A percentile compares a stretch with the other conserved stretches of the same genome.
These are phyloP conservation scores for Lactuca saligna DNA, from an alignment of 129 eudicot species.

Conservation along the genomic window DNA sequence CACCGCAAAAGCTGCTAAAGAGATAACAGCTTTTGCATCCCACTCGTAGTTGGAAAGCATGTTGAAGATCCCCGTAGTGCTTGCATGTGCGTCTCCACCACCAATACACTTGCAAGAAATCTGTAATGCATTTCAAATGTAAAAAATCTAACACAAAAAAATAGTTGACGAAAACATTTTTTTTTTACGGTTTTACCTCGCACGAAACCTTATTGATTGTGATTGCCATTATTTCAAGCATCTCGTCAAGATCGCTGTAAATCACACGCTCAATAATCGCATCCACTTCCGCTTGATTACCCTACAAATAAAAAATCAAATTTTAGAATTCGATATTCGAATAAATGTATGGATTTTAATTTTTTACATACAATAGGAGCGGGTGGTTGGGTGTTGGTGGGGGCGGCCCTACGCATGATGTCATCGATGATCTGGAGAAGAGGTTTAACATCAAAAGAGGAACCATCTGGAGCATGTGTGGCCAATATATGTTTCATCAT, in stretches of 20 bases:
- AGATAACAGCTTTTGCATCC: slow-evolving; percentile 70
- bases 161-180: not conserved
- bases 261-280: slow-evolving; percentile 44
- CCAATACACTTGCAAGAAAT: slow-evolving; percentile 61
- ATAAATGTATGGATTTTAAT: too few species aligned
- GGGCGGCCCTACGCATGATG: slow-evolving; percentile 51
- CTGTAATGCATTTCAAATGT: slow-evolving; percentile 27
- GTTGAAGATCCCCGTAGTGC: slow-evolving; percentile 48
- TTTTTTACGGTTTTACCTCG: slow-evolving; percentile 46
- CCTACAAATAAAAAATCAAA: slow-evolving; percentile 32
- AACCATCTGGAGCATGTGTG: slow-evolving; percentile 71
- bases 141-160: not conserved
- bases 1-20: slow-evolving; percentile 65
- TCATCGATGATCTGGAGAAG: slow-evolving; percentile 71
- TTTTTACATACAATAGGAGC: slow-evolving; percentile 19
- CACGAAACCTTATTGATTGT: slow-evolving; percentile 62
- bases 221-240: slow-evolving; percentile 61
- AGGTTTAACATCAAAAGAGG: slow-evolving; percentile 55
- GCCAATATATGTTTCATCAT: slow-evolving; percentile 65
- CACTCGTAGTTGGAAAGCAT: slow-evolving; percentile 54
- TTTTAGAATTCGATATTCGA: not conserved
- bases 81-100: slow-evolving; percentile 61
- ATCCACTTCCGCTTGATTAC: slow-evolving; percentile 47
- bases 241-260: slow-evolving; percentile 49
- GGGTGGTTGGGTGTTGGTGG: slow-evolving; percentile 19